These are phyloP conservation scores for Blastocystis sp. DNA, from an alignment of 352 stramenopile genomes.

Conservation along the genomic window DNA sequence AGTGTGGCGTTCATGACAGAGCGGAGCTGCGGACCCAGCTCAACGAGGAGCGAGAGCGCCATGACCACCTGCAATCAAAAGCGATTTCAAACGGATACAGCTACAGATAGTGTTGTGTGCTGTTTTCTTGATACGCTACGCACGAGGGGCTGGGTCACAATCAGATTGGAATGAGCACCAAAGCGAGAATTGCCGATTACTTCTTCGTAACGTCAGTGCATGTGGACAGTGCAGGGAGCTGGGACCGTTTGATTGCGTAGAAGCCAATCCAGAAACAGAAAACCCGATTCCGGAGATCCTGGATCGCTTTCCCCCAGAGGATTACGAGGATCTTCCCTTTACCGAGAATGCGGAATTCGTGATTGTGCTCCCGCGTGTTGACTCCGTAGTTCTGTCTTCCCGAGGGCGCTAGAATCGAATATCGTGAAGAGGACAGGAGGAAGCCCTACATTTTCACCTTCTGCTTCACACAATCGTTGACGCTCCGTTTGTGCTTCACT, in stretches of 20 bases:
- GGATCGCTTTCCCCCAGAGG: conserved; percentile 21
- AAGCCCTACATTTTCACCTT: conserved; percentile 66
- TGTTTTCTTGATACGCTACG: background rate
- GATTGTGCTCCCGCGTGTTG: background rate
- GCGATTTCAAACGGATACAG: background rate
- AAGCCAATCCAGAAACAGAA: conserved; percentile 40
- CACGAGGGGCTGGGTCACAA: background rate
- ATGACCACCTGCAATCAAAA: conserved; percentile 9
- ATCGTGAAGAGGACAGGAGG: conserved; percentile 28
- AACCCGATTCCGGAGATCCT: conserved; percentile 48
- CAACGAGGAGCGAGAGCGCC: background rate
- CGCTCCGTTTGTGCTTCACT: background rate
- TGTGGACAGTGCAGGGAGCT: conserved; percentile 3
- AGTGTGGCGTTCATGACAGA: background rate
- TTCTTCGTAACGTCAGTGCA: conserved; percentile 55
- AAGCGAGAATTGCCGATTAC: conserved; percentile 50
- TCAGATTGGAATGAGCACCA: background rate
- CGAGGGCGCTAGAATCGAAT: conserved; percentile 42
- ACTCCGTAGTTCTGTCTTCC: conserved; percentile 53
- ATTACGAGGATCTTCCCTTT: conserved; percentile 66
- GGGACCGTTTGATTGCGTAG: background rate
- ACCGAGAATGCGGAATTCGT: conserved; percentile 69
- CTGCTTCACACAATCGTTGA: conserved; percentile 62
- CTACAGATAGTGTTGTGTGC: background rate
- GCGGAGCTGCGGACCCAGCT: conserved; percentile 6